Base-by-base conservation (phyloP, 257 asterid species). In the Rehmannia glutinosa region DNA sequence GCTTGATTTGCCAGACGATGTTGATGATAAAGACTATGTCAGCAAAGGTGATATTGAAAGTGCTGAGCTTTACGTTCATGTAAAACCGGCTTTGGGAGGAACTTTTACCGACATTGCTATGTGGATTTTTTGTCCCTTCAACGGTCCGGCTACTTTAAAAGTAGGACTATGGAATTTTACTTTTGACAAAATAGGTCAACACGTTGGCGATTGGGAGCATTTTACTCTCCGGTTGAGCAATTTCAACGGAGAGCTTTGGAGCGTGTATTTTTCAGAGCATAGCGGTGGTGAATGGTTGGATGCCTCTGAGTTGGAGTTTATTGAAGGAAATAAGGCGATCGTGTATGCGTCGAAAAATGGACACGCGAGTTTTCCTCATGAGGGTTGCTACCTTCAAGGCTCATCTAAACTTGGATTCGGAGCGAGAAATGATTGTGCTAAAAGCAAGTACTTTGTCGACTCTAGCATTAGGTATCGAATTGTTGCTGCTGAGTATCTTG, bases 41-140 rank as follows among this genome's bases (percentile, higher is more conserved):
- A 88, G 75, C 74, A 73, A 59, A 21, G 96, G 98, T 23, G 73
- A 81, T 42, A 82, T 85, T 1, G 89, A 86, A 41, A 88, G 81
- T 0, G 86, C 90, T 0, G 87, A 86, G 83, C 82, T 91, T 10
- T 88, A 88, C 17, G 86, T 86, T 54, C 96, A 91, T 54, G 86
- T 86, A 24, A 91, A 91, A 51, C 98, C 98, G 1, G 91, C 91
- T 57, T 81, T 63, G 0, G 96, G 96, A 3, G 96, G 98, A 8
- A 81, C 86, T 23, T 86, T 82, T 64, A 88, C 98, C 0, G 98
- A 91, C 64, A 77, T 91, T 52, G 94, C 79, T 6, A 83, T 91
- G 88, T 91, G 96, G 98, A 46, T 86, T 4, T 91, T 91, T 80
- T 91, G 98, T 78, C 98, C 98, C 0, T 91, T 91, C 66, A 88